Conservation (phyloP, 345 rosid genomes). For the Euphorbia peplus region DNA sequence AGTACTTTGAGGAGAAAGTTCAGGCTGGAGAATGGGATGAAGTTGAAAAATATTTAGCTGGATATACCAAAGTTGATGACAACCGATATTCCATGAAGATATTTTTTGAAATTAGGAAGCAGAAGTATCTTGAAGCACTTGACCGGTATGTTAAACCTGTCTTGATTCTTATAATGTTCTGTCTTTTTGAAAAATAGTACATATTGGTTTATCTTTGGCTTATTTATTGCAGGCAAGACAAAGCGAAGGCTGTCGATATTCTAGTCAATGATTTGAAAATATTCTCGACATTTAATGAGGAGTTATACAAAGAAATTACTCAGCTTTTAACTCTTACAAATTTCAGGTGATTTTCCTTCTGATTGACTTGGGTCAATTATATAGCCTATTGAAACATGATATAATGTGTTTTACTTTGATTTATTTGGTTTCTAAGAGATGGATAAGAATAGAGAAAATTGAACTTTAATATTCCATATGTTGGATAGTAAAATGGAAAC, state of each 20-base stretch:
- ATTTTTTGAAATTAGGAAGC: constrained; percentile 87
- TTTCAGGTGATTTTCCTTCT: constrained; percentile 52
- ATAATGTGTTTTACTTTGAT: constrained; percentile 1
- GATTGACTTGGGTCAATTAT: background rate
- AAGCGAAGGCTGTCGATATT: constrained; percentile 78
- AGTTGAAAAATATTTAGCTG: constrained; percentile 62
- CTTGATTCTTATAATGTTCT: background rate
- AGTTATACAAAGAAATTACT: constrained; percentile 83
- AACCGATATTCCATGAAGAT: constrained; percentile 79
- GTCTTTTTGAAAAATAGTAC: background rate
- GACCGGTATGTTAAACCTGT: constrained; percentile 49
- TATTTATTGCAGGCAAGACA: constrained; percentile 54
- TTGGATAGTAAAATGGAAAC: background rate
- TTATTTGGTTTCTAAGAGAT: background rate
- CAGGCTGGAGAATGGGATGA: constrained; percentile 77
- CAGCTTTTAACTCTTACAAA: constrained; percentile 77
- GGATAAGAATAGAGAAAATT: background rate
- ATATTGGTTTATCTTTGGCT: constrained; percentile 1
- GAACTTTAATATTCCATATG: constrained; percentile 1
- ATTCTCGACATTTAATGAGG: constrained; percentile 81
- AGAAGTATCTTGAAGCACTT: constrained; percentile 85
- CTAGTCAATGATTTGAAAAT: constrained; percentile 80
- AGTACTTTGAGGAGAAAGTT: constrained; percentile 69
- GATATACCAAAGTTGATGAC: constrained; percentile 68
- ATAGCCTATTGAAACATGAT: constrained; percentile 11